Conservation (phyloP, 352 stramenopile genomes). For the Pythium scleroteichum region DNA sequence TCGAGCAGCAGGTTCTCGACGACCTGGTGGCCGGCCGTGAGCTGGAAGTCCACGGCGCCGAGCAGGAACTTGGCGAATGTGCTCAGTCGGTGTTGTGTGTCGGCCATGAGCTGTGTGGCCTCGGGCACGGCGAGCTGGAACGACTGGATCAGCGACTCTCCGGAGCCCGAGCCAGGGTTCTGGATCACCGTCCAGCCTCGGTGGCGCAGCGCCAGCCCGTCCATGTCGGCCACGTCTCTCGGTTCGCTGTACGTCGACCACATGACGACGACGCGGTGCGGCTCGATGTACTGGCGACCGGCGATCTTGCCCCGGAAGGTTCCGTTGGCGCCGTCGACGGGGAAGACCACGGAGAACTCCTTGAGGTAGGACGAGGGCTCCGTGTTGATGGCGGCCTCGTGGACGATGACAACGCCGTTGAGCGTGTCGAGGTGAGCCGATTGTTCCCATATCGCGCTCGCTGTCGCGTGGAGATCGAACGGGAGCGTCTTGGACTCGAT, state of each 20-base stretch:
- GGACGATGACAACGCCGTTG: not conserved
- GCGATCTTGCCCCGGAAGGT: slow-evolving; percentile 6
- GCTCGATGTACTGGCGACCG: not conserved
- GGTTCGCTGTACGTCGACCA: not conserved
- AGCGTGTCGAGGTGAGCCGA: not conserved
- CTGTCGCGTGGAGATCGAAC: slow-evolving; percentile 38
- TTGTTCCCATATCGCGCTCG: slow-evolving; percentile 2
- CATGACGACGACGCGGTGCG: slow-evolving; percentile 6
- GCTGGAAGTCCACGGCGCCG: slow-evolving; percentile 2
- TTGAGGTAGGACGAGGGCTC: no score
- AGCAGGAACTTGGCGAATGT: slow-evolving; percentile 5
- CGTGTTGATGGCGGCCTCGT: no score
- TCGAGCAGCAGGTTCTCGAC: slow-evolving; percentile 10
- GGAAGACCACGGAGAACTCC: not conserved
- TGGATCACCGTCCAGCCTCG: slow-evolving; percentile 5
- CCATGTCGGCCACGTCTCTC: slow-evolving; percentile 2
- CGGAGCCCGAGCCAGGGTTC: not conserved
- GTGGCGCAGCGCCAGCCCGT: slow-evolving; percentile 1
- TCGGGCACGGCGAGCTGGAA: slow-evolving; percentile 7
- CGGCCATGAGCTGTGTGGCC: not conserved
- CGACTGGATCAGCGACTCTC: not conserved
- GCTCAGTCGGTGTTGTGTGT: not conserved
- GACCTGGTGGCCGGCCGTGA: not conserved
- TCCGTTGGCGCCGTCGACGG: not conserved
- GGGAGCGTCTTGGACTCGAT: not conserved